phyloP scores from a whole-genome alignment of 805 yeast genomes.

The Wickerhamomyces alni region DNA sequence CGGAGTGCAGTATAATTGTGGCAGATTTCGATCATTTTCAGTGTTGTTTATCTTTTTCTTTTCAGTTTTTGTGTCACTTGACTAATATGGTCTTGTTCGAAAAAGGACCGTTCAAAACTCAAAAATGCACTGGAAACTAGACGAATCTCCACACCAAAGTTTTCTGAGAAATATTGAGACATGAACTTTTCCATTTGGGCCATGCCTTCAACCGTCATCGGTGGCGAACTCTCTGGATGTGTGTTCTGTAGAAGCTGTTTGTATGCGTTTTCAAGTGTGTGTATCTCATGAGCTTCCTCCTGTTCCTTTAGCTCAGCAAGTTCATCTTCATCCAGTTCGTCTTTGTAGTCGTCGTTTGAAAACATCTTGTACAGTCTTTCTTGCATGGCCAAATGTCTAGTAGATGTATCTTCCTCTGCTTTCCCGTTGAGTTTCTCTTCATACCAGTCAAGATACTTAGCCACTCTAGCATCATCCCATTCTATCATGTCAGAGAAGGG shows the following conservation, averaged over 20 bases:
- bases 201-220: constrained; percentile 2
- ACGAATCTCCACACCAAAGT: constrained; percentile 10
- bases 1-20: no score
- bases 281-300: background rate
- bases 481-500: constrained; percentile 30
- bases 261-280: constrained; percentile 1
- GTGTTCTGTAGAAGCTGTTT: background rate
- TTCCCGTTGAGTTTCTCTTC: constrained; percentile 31
- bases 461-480: constrained; percentile 44
- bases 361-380: constrained; percentile 21
- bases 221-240: background rate
- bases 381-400: no score
- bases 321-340: background rate
- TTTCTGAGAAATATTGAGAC: constrained; percentile 7
- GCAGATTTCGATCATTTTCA: no score
- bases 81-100: background rate
- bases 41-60: no score
- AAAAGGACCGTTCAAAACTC: background rate
- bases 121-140: constrained; percentile 6
- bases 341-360: constrained; percentile 5
- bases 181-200: constrained; percentile 6
- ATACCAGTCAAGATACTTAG: constrained; percentile 47
- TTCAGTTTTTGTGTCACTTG: background rate
- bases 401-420: no score
- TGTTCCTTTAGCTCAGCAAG: background rate